These are phyloP conservation scores for Falciphora oryzae DNA, from an alignment of 2,329 filamentous ascomycete genomes.

Conservation along the genomic window DNA sequence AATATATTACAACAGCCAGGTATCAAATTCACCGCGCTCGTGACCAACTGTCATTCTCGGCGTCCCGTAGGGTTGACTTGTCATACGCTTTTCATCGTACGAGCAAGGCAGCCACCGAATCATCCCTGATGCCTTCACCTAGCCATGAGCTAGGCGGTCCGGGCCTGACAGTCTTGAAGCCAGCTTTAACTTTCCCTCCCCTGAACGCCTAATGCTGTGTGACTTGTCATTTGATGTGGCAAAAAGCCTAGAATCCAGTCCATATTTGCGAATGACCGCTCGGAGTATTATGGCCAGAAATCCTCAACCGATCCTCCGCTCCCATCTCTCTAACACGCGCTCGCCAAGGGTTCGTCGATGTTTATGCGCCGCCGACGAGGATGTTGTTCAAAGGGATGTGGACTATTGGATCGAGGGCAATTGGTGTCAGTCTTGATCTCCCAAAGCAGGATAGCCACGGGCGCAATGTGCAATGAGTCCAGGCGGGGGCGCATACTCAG, in stretches of 20 bases:
- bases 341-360: background rate
- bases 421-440: background rate
- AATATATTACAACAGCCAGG: background rate
- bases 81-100: background rate
- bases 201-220: background rate
- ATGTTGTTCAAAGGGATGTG: slow-evolving; percentile 68
- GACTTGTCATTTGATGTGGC: background rate
- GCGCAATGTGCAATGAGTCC: no score
- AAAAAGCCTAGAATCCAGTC: background rate
- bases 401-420: slow-evolving; percentile 32
- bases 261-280: background rate
- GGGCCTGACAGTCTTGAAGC: background rate
- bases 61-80: background rate
- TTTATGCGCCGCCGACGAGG: slow-evolving; percentile 60
- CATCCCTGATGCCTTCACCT: no score
- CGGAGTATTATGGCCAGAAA: background rate
- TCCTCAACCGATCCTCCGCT: background rate
- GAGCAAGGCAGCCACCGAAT: background rate
- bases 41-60: background rate
- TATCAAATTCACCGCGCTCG: background rate
- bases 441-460: background rate
- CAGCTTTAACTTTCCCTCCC: background rate
- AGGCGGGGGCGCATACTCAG: slow-evolving; percentile 42
- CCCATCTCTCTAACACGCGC: background rate
- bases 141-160: no score